Conservation (phyloP, 2,329 filamentous ascomycete species). For the Ampelomyces quisqualis region DNA sequence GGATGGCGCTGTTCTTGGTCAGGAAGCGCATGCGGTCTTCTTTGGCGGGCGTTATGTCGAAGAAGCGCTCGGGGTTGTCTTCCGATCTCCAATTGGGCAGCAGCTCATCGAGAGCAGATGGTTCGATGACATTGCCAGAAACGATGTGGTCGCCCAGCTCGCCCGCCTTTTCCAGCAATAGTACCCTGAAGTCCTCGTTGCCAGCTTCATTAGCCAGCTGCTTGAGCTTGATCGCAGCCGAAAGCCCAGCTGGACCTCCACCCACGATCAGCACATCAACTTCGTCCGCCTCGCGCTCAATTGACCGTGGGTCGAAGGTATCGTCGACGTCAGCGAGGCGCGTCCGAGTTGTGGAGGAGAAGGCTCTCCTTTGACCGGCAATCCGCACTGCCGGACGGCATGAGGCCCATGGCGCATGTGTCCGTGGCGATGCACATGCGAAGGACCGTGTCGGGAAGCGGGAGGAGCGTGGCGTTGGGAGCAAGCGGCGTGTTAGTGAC, state of each 20-base stretch:
- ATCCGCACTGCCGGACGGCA: conserved; percentile 40
- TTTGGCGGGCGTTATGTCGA: conserved; percentile 80
- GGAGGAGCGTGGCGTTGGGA: conserved; percentile 22
- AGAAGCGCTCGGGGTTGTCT: conserved; percentile 83
- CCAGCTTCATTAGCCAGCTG: conserved; percentile 92
- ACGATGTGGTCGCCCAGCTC: conserved; percentile 94
- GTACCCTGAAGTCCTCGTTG: conserved; percentile 91
- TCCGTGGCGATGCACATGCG: conserved; percentile 16
- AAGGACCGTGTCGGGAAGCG: conserved; percentile 24
- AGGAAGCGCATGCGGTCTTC: conserved; percentile 91
- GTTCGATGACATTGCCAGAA: conserved; percentile 93
- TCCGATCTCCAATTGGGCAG: conserved; percentile 91
- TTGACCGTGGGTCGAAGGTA: conserved; percentile 49
- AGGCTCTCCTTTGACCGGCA: conserved; percentile 41
- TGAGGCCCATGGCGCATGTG: conserved; percentile 17
- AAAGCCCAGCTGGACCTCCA: conserved; percentile 89
- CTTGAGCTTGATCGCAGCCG: conserved; percentile 91
- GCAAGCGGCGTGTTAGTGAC: conserved; percentile 29
- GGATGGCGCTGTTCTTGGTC: conserved; percentile 75
- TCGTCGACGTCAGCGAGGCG: conserved; percentile 43
- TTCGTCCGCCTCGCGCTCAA: conserved; percentile 87
- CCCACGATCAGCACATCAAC: conserved; percentile 97
- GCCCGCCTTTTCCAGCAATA: conserved; percentile 91
- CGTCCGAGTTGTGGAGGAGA: conserved; percentile 36
- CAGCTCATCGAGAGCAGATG: conserved; percentile 82